Evolutionary conservation across 2,329 filamentous ascomycete genomes (phyloP), one percentile per base, ranked within the genome.

Genomic region (Emmonsiellopsis sp.): DNA sequence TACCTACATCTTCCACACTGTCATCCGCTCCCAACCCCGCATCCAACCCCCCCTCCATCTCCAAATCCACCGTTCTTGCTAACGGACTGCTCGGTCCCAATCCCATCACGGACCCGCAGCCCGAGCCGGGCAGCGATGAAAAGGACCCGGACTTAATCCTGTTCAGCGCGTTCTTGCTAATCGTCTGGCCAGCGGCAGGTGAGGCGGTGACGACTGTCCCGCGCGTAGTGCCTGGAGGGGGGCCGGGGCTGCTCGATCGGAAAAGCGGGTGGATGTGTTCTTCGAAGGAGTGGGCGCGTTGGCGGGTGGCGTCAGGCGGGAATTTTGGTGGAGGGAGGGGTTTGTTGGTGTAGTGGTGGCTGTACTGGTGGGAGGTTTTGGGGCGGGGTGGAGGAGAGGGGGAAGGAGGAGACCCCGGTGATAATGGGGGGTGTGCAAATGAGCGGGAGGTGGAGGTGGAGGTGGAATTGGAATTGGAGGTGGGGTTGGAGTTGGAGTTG

Each of bases 211-310:
- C 34, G 6, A 44, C 14, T 10, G 50, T 52, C 2, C 42, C 39
- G 2, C 27, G 42, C 13, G 50, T 39, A 5, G 50, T 52, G 3
- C 6, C 36, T 2, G 50, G 50, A 6, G 42, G 50, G 9, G 50
- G 43, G 13, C 34, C 42, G 14, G 50, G 50, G 32, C 50, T 52
- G 33, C 42, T 43, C 11, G 50, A 46, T 5, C 50, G 32, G 50
- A 52, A 52, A 27, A 52, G 50, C 21, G 50, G 50, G 42, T 52
- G 50, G 43, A 52, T 52, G 50, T 52, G 42, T 21, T 27, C 42
- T 40, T 52, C 50, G 14, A 52, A 33, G 14, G 50, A 52, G 2
- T 37, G 43, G 27, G 50, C 31, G 50, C 50, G 42, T 37, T 11
- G 42, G 42, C 42, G 51, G 14, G 14, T n/a, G 9, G 33, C 3